Conservation (phyloP, 306 rosid genomes). For the Corylus avellana region DNA sequence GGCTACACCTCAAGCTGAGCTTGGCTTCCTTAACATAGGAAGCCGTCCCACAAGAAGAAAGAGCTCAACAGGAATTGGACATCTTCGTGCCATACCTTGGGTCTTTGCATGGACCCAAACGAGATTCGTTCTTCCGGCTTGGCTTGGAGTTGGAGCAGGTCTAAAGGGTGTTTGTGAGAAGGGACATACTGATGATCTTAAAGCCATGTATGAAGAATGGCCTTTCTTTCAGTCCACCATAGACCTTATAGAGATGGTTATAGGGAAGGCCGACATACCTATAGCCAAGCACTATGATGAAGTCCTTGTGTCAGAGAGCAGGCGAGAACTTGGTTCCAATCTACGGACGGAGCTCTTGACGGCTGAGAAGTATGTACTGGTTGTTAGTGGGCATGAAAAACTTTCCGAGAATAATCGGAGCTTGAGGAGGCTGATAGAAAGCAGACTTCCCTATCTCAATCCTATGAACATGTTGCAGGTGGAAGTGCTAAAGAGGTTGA, state of each 20-base stretch:
- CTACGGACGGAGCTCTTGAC: constrained; percentile 65
- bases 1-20: constrained; percentile 98
- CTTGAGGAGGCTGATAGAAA: constrained; percentile 89
- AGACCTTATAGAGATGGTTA: constrained; percentile 94
- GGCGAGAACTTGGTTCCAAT: constrained; percentile 62
- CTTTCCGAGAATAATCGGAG: constrained; percentile 72
- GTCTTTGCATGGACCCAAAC: constrained; percentile 98
- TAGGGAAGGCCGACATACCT: constrained; percentile 84
- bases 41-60: constrained; percentile 93
- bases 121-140: constrained; percentile 90
- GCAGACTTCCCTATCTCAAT: constrained; percentile 85
- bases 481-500: constrained; percentile 83
- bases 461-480: constrained; percentile 92
- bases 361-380: constrained; percentile 67
- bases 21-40: constrained; percentile 94
- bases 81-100: constrained; percentile 96
- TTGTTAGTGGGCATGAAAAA: constrained; percentile 80
- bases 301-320: constrained; percentile 71
- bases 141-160: constrained; percentile 99
- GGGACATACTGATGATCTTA: constrained; percentile 77
- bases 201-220: constrained; percentile 90
- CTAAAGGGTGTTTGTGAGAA: constrained; percentile 72
- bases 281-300: constrained; percentile 96
- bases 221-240: constrained; percentile 85
- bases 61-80: constrained; percentile 68